Evolutionary conservation across 306 rosid genomes (phyloP).

Genomic region (Quercus bicolor): DNA sequence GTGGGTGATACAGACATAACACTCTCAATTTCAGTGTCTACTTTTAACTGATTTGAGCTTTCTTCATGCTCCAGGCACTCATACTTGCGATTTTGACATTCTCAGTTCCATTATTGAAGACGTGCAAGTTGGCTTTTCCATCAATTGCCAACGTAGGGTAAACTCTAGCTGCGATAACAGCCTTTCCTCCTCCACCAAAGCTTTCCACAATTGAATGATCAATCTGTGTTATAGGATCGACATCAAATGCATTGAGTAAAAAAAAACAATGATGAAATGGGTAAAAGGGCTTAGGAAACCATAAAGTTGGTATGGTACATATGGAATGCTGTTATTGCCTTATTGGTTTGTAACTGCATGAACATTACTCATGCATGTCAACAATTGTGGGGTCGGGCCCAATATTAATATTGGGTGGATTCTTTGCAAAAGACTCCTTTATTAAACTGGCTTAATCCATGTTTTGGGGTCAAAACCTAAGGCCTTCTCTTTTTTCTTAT

Average conservation of each 20-base stretch:
- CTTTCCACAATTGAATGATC: conserved; percentile 82
- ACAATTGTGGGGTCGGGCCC: no score
- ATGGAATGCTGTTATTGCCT: no score
- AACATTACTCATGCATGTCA: no score
- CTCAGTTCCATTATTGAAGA: conserved; percentile 63
- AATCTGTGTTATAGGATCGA: conserved; percentile 36
- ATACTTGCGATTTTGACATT: conserved; percentile 47
- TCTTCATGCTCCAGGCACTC: conserved; percentile 78
- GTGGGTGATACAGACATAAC: no score
- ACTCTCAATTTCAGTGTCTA: no score
- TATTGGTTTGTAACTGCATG: no score
- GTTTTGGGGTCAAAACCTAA: no score
- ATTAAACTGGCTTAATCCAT: no score
- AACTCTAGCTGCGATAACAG: conserved; percentile 71
- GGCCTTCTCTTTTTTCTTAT: no score
- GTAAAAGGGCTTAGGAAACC: not conserved
- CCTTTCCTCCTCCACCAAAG: conserved; percentile 68
- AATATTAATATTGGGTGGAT: no score
- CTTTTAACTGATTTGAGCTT: conserved; percentile 38
- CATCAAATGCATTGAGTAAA: not conserved
- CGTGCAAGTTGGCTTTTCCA: conserved; percentile 41
- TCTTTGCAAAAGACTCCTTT: no score
- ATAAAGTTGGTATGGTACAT: no score
- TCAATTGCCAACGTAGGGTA: conserved; percentile 74
- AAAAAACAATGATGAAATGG: not conserved